Base-by-base conservation (phyloP, 805 yeast genomes). In the Yarrowia osloensis region DNA sequence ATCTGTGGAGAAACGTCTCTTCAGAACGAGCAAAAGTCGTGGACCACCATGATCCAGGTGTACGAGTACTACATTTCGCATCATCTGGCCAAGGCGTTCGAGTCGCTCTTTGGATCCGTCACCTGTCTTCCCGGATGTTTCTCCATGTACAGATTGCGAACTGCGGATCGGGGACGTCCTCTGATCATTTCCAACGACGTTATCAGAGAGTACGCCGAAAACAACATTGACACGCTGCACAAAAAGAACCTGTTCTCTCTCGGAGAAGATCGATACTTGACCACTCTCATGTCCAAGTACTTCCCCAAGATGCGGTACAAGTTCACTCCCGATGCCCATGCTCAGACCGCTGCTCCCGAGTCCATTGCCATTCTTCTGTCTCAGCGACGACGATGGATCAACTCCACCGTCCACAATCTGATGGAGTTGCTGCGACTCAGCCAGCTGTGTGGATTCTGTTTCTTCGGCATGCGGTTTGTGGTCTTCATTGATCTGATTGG, bases 121-220 rank as follows among this genome's bases (percentile, higher is more conserved):
- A 86, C 88, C 5, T 85, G 89, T 79, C 80, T 85, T 69, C 89
- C 89, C 0, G 89, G 89, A n/a, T 85, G 89, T 77, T 85, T 85
- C 78, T 80, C 83, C 22, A 79, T 85, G 79, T 85, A 85, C 73
- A 77, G 88, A 62, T 67, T 79, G 26, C 72, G 79, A n/a, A 77
- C 80, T 3, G 76, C 77, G 19, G 84, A 85, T 70, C 81, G 84
- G 70, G 77, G 82, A 3, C 85, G 82, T 71, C 89, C 89, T 3
- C 77, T 85, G 69, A 79, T 85, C 70, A 85, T 87, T 39, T 83
- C 86, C 65, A 85, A 86, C n/a, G 86, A 84, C 70, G 81, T 85
- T 67, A 85, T 85, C 57, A 81, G 83, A 69, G 81, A 85, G 62
- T 85, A 85, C 71, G 79, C 86, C 2, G 83, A 84, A 65, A 81